Base-by-base conservation (phyloP, 441 rosid species). In the Viola pubescens region DNA sequence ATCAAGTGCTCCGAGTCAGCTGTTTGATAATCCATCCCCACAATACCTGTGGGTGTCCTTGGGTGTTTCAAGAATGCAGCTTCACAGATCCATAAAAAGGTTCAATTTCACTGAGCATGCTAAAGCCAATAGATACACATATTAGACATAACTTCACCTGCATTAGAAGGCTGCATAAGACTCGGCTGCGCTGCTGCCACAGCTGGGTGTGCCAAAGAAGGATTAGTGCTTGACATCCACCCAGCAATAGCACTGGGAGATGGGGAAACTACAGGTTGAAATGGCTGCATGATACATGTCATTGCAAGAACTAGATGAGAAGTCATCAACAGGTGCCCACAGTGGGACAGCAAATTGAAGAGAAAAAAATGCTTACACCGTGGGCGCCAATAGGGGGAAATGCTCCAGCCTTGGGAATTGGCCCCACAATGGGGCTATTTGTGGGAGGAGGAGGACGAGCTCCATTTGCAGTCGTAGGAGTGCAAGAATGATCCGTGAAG, bases 1-100 rank as follows among this genome's bases (percentile, higher is more conserved):
- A 85, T 73, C 67, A 87, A 73, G 68, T 80, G 89, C 65, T 89
- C 95, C 11, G 86, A 81, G 56, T 89, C 97, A 60, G 81, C 73
- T 7, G 74, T 71, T 47, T 78, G 92, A 72, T 82, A 89, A 61
- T 87, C 95, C 78, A 89, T 78, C 38, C 81, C 87, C 7, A 80
- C 49, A 59, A 81, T 65, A 59, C 78, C 80, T 9, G 87, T 74
- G 1, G 92, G 90, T 0, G 86, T 76, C 66, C 92, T 77, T 19
- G 87, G 85, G 51, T 81, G 97, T 73, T 87, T 85, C 66, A 88
- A 64, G 66, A 81, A 73, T 46, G 82, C 65, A 62, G 75, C 87
- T 82, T 70, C 16, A 34, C 37, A 52, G 56, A 63, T 38, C 57
- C 51, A 62, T 38, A 59, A 6, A 9, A 42, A 44, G 4, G 65